Evolutionary conservation across 2,329 filamentous ascomycete genomes (phyloP).

Genomic region (Grosmannia clavigera): DNA sequence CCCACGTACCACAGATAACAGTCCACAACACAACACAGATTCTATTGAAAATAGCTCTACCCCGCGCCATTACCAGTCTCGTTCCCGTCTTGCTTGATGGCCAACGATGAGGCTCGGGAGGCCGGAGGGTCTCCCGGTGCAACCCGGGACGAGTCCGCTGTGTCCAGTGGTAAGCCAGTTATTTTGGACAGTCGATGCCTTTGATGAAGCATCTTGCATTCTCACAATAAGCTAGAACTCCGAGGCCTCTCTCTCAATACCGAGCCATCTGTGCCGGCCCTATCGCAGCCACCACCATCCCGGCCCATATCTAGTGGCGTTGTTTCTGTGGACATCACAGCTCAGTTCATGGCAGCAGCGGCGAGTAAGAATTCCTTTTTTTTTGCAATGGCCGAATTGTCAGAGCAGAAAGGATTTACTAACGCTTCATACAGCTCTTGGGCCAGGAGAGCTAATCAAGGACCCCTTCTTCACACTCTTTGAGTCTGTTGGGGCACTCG

Average conservation of each 20-base stretch:
- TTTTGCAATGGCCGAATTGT: neutral
- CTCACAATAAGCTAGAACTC: constrained; percentile 21
- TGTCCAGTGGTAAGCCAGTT: neutral
- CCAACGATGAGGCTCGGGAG: constrained; percentile 5
- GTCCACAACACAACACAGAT: neutral
- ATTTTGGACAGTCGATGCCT: neutral
- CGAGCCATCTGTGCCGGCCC: constrained; percentile 15
- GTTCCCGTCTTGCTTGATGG: neutral
- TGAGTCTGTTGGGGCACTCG: constrained; percentile 79
- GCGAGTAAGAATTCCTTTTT: constrained; percentile 28
- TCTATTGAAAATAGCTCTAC: neutral
- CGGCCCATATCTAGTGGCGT: constrained; percentile 35
- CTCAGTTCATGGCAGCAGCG: constrained; percentile 39
- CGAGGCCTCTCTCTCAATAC: constrained; percentile 26
- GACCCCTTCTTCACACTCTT: constrained; percentile 92
- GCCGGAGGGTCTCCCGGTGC: neutral
- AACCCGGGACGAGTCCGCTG: neutral
- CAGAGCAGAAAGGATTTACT: neutral
- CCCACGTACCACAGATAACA: neutral
- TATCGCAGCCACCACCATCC: constrained; percentile 23
- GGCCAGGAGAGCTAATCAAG: constrained; percentile 76
- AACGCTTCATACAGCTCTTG: constrained; percentile 42
- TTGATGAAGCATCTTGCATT: neutral
- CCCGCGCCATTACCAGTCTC: neutral
- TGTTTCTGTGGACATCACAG: constrained; percentile 45